Evolutionary conservation across 139 green algal genomes (phyloP).

Genomic region (Edaphochlamys debaryana): DNA sequence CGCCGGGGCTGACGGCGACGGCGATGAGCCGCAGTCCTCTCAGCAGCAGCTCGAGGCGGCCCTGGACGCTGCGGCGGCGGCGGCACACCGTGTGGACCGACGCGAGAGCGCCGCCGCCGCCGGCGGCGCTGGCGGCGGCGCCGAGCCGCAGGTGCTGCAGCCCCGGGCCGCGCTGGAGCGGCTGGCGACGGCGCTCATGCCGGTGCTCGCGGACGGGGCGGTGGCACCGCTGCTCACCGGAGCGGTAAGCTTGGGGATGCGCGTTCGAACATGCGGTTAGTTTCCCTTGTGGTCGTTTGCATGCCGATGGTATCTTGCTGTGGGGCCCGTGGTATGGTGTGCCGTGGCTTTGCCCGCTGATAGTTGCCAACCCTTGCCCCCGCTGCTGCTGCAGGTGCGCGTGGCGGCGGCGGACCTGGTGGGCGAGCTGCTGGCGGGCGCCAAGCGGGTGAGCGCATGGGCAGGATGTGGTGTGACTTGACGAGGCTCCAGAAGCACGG

Average conservation of each 20-base stretch:
- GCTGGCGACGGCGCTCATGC: background rate
- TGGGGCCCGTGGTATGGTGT: too few relatives aligned
- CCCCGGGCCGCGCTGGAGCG: background rate
- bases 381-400: constrained; percentile 25
- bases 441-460: background rate
- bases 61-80: background rate
- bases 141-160: background rate
- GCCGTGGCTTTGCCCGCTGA: too few relatives aligned
- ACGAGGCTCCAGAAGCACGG: too few relatives aligned
- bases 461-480: too few relatives aligned
- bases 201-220: background rate
- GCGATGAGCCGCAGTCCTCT: background rate
- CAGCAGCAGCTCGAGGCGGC: constrained; percentile 2
- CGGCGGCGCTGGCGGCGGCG: background rate
- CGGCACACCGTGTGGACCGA: background rate
- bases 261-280: too few relatives aligned
- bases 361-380: too few relatives aligned
- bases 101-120: background rate
- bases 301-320: too few relatives aligned
- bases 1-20: background rate
- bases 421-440: constrained; percentile 6
- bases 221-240: background rate
- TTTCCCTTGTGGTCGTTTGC: too few relatives aligned
- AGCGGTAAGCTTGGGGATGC: background rate
- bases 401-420: background rate